Evolutionary conservation across 2,329 filamentous ascomycete genomes (phyloP).

Genomic region (Seiridium unicorne): DNA sequence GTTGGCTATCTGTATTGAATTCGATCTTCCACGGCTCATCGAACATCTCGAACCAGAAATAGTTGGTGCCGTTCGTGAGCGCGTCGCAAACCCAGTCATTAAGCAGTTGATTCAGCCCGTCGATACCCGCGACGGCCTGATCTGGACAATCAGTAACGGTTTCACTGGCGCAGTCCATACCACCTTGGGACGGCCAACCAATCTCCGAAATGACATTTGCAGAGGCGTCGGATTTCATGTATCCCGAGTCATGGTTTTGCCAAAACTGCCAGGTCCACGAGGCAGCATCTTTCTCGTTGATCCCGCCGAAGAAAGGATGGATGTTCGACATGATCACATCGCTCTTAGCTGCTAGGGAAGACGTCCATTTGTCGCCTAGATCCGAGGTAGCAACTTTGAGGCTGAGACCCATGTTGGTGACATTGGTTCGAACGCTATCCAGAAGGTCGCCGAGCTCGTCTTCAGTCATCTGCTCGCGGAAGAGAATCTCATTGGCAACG

Average conservation of each 20-base stretch:
- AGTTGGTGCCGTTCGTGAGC: slow-evolving; percentile 79
- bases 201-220: slow-evolving; percentile 87
- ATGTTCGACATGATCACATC: slow-evolving; percentile 97
- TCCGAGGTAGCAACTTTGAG: slow-evolving; percentile 86
- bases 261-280: slow-evolving; percentile 85
- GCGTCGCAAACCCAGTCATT: slow-evolving; percentile 79
- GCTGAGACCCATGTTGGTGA: slow-evolving; percentile 63
- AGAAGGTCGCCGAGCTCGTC: slow-evolving; percentile 64
- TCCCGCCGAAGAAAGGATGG: slow-evolving; percentile 91
- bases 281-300: slow-evolving; percentile 65
- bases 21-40: slow-evolving; percentile 92
- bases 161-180: slow-evolving; percentile 68
- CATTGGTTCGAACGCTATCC: slow-evolving; percentile 66
- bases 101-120: slow-evolving; percentile 85
- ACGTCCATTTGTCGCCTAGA: slow-evolving; percentile 83
- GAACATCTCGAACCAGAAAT: slow-evolving; percentile 97
- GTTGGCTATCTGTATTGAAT: slow-evolving; percentile 66
- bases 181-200: slow-evolving; percentile 84
- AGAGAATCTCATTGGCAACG: slow-evolving; percentile 76
- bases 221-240: slow-evolving; percentile 60
- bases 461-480: slow-evolving; percentile 72
- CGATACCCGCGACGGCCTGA: slow-evolving; percentile 74
- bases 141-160: slow-evolving; percentile 52
- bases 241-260: slow-evolving; percentile 62
- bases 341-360: slow-evolving; percentile 64